Conservation (phyloP, 352 stramenopile genomes). For the Phytophthora chlamydospora region DNA sequence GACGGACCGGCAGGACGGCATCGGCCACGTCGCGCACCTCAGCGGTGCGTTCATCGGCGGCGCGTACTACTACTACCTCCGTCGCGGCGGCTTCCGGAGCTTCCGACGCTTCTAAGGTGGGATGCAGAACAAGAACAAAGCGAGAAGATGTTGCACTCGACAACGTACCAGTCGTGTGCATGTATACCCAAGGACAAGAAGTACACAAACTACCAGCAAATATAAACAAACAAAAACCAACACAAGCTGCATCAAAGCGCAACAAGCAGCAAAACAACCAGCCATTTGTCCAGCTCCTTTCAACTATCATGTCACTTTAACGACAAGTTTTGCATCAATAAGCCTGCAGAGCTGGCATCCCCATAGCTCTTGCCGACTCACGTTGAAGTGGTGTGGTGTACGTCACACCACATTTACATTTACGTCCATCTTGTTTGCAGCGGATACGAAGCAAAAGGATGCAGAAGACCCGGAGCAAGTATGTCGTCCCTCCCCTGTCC, state of each 20-base stretch:
- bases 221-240: no score
- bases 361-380: neutral
- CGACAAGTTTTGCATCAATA: no score
- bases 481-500: conserved; percentile 10
- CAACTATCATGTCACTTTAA: no score
- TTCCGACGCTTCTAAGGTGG: conserved; percentile 37
- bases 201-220: no score
- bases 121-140: neutral
- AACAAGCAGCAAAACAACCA: no score
- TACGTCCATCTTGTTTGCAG: conserved; percentile 6
- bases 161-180: conserved; percentile 17
- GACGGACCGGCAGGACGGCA: conserved; percentile 54
- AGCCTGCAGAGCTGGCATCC: no score
- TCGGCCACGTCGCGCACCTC: conserved; percentile 80
- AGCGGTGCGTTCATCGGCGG: conserved; percentile 66
- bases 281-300: no score
- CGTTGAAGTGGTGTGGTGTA: conserved; percentile 23
- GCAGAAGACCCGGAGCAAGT: conserved; percentile 63
- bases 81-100: conserved; percentile 31
- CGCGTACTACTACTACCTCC: conserved; percentile 69
- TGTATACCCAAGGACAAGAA: no score
- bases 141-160: neutral
- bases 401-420: conserved; percentile 20
- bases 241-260: no score
- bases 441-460: conserved; percentile 41